Base-by-base conservation (phyloP, 108 stramenopile genomes). In the Chaetoceros tenuissimus region DNA sequence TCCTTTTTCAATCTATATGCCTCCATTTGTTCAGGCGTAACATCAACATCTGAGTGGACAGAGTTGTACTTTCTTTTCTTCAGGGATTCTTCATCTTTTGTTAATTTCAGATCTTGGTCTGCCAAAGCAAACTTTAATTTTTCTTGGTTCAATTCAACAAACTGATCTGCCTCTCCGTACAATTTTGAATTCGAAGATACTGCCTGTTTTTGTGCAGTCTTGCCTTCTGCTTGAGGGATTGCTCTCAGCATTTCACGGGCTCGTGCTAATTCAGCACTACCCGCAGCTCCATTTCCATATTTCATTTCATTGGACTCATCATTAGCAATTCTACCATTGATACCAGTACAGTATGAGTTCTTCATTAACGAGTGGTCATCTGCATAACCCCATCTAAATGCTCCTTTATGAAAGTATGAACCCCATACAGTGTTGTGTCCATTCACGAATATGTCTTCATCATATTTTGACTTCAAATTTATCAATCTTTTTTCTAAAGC, bases 381-480 rank as follows among this genome's bases (percentile, higher is more conserved):
- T 19, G 73, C 81, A 65, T 91, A 99, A 19, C 99, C 99, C 99
- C 99, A 99, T 43, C 64, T 53, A 59, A 92, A 90, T 5, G 84
- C 85, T 20, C 88, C 84, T 48, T 66, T 69, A 72, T 97, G 95
- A 65, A 92, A 99, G 62, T 85, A 99, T 27, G 80, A 84, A 25
- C 99, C 99, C 96, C 96, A 99, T 18, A 99, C 97, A 3, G 85
- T 71, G 19, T 74, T 73, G 71, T 99, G 99, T 49, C 95, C 96
- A 56, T 85, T 85, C 21, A 73, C 64, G 52, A 78, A 68, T 2
- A 95, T 72, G 62, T 99, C 94, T 73, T 99, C 99, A 59, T 96
- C 95, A 66, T 98, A 99, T 69, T 97, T 98, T 57, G 87, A 92
- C 19, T 78, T 72, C 2, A 85, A 74, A 1, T 74, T 72, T 46